Evolutionary conservation across 345 rosid species (phyloP).

Genomic region (Euphorbia tirucalli): DNA sequence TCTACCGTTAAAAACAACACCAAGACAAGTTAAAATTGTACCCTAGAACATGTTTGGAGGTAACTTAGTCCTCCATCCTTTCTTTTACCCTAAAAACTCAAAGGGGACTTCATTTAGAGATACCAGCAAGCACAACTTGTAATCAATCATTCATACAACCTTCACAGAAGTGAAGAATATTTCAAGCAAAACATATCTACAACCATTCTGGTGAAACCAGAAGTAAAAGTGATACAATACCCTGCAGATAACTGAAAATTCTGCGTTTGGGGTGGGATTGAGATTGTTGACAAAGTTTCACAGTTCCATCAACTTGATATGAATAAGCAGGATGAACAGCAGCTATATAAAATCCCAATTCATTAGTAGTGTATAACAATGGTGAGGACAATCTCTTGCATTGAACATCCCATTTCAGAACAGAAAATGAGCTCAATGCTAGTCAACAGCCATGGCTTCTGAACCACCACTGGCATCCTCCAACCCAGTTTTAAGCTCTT

Average conservation of each 20-base stretch:
- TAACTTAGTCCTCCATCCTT: too few species aligned
- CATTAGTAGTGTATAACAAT: not conserved
- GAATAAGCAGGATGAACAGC: not conserved
- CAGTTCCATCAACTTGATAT: not conserved
- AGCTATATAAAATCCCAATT: not conserved
- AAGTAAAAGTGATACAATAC: not conserved
- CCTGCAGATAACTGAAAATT: not conserved
- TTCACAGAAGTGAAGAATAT: not conserved
- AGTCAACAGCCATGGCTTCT: constrained; percentile 63
- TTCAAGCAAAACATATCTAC: constrained; percentile 1
- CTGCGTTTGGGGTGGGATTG: too few species aligned
- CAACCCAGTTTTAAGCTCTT: constrained; percentile 64
- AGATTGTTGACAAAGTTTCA: constrained; percentile 2
- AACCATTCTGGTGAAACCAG: not conserved
- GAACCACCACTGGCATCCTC: constrained; percentile 54
- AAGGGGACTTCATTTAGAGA: not conserved
- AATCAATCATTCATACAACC: not conserved
- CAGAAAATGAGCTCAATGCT: not conserved
- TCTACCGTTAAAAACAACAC: too few species aligned
- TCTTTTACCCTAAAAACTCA: too few species aligned
- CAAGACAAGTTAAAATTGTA: too few species aligned
- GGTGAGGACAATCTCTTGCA: too few species aligned
- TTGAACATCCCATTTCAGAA: not conserved
- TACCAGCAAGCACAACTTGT: not conserved
- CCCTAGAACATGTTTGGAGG: too few species aligned